Base-by-base conservation (phyloP, 306 rosid species). In the Medicago arabica region DNA sequence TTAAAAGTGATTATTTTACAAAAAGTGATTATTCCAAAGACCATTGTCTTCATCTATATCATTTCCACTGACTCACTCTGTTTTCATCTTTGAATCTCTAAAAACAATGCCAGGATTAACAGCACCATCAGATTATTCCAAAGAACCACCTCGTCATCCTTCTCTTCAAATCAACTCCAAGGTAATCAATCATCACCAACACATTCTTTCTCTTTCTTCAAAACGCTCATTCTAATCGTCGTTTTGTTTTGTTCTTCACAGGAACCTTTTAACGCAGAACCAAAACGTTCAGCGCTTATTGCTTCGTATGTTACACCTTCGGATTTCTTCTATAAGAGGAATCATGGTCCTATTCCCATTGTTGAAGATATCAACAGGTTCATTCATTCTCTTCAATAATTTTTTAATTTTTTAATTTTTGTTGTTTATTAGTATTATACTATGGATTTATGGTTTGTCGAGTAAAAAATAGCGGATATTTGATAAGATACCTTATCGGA, bases 261-360 rank as follows among this genome's bases (percentile, higher is more conserved):
- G 96, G 89, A 87, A 68, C 97, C 98, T 13, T 94, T 94, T 80
- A 94, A 92, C 61, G 97, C 97, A 0, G 97, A 94, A 82, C 98
- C 96, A 54, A 92, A 85, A 0, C 97, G 96, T 40, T 75, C 90
- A 5, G 87, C 83, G 43, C 80, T 94, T 82, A 60, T 72, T 12
- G 78, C 85, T 8, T 90, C 97, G 0, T 94, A 94, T 34, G 78
- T 92, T 23, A 94, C 98, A 9, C 92, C 97, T 14, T 87, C 83
- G 17, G 89, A 94, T 69, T 90, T 94, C 61, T 94, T 92, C 83
- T 92, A 92, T 83, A 94, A 94, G 90, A 85, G 98, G 72, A 94
- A 90, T 64, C 98, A 94, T 75, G 98, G 97, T 16, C 97, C 97
- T 2, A 90, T 92, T 16, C 97, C 97, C 2, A 12, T 88, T 4